Conservation (phyloP, 176 grass and related monocot species). For the Alloteropsis semialata region DNA sequence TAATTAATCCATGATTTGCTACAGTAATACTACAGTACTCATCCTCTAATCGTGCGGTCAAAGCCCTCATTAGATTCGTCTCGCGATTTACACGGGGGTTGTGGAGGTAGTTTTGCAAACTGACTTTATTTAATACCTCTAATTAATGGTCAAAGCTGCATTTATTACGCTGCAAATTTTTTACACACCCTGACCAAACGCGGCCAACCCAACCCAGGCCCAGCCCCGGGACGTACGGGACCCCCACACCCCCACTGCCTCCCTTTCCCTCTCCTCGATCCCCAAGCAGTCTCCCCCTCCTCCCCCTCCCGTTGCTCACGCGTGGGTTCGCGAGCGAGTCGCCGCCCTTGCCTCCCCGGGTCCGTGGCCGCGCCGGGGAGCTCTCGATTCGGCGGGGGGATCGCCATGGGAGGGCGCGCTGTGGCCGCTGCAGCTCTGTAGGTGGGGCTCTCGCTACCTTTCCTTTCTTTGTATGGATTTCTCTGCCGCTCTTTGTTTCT, state of each 20-base stretch:
- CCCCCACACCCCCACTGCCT: neutral
- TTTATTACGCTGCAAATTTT: no score
- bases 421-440: neutral
- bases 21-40: no score
- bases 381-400: conserved; percentile 11
- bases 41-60: no score
- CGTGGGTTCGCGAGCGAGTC: neutral
- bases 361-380: neutral
- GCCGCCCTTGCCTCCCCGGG: neutral
- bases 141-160: no score
- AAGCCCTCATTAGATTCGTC: no score
- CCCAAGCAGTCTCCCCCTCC: neutral
- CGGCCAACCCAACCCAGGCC: neutral
- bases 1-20: no score
- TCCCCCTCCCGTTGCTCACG: neutral
- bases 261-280: neutral
- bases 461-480: neutral
- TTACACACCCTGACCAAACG: no score
- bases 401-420: neutral
- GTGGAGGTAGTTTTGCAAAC: no score
- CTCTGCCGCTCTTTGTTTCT: neutral
- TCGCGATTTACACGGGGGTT: no score
- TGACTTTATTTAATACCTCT: no score
- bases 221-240: neutral
- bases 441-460: neutral